Percentiles rank a stretch among this genome's conserved stretches.
Conservation (phyloP, 2,329 filamentous ascomycete species). For the Alternaria hordeiaustralica region DNA sequence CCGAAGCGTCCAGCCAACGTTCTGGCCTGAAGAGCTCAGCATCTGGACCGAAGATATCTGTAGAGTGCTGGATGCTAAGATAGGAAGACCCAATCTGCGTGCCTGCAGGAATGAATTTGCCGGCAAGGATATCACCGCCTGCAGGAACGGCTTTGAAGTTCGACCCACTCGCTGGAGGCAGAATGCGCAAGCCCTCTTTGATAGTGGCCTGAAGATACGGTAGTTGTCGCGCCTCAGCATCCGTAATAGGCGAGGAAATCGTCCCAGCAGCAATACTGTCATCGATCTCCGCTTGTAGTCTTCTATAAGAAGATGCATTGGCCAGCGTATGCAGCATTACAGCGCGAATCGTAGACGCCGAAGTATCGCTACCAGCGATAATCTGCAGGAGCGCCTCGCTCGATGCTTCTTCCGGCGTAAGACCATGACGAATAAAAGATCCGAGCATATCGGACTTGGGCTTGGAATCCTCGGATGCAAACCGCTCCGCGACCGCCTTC, state of each 20-base stretch:
- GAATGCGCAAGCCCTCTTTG: constrained; percentile 39
- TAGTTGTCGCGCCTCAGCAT: constrained; percentile 23
- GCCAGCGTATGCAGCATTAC: constrained; percentile 60
- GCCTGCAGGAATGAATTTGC: constrained; percentile 32
- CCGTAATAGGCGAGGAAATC: constrained; percentile 49
- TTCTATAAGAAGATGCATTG: constrained; percentile 52
- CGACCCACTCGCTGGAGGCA: constrained; percentile 20
- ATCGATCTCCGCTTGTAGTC: constrained; percentile 55
- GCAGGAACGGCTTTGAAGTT: constrained; percentile 47
- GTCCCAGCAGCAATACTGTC: constrained; percentile 44
- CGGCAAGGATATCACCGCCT: constrained; percentile 25
- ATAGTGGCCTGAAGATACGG: constrained; percentile 42
- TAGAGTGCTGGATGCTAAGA: constrained; percentile 17
- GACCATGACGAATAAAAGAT: constrained; percentile 56
- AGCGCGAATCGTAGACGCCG: constrained; percentile 60
- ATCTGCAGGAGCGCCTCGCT: constrained; percentile 54
- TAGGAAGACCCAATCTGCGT: constrained; percentile 19
- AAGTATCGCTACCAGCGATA: constrained; percentile 64
- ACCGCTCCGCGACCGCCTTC: constrained; percentile 56
- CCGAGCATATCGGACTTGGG: constrained; percentile 59
- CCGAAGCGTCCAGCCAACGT: constrained; percentile 19
- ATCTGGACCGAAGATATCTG: constrained; percentile 25
- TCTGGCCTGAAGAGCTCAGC: constrained; percentile 27
- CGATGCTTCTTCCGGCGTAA: constrained; percentile 51
- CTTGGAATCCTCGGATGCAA: constrained; percentile 49